These are phyloP conservation scores for Xerocomus minutiporus DNA, from an alignment of 1,284 basidiomycete species.

Conservation along the genomic window DNA sequence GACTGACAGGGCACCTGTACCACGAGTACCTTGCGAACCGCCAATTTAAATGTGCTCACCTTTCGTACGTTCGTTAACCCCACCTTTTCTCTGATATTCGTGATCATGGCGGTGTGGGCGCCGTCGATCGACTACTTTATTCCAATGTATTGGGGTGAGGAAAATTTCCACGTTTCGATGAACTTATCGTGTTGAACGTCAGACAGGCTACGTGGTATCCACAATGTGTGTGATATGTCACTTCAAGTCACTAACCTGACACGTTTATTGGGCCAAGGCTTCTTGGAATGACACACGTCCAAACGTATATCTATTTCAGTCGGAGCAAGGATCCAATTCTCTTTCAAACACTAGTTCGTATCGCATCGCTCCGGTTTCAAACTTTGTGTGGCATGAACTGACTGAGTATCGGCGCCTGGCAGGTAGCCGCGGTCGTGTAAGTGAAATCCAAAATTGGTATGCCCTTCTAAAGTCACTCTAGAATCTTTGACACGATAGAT, in stretches of 20 bases:
- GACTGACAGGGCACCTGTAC: not conserved
- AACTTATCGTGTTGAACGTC: not conserved
- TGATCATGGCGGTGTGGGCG: not conserved
- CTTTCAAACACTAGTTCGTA: slow-evolving; percentile 4
- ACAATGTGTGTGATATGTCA: slow-evolving; percentile 1
- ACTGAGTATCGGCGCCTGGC: not conserved
- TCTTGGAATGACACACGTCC: slow-evolving; percentile 8
- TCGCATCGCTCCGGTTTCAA: not conserved
- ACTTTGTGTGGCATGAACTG: not conserved
- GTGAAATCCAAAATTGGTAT: not conserved
- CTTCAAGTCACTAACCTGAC: not conserved
- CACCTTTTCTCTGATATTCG: not conserved
- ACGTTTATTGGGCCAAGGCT: slow-evolving; percentile 1
- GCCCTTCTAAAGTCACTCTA: not conserved
- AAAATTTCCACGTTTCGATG: not conserved
- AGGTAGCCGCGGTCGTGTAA: slow-evolving; percentile 4
- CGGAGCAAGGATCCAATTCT: not conserved
- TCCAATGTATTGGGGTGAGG: slow-evolving; percentile 10
- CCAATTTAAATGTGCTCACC: not conserved
- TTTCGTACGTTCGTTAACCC: not conserved
- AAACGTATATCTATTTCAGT: slow-evolving; percentile 5
- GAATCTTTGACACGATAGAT: slow-evolving; percentile 3
- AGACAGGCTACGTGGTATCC: slow-evolving; percentile 6
- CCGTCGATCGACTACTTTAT: not conserved
- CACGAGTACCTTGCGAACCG: not conserved